Evolutionary conservation across 441 rosid species (phyloP), one percentile per base, ranked within the genome.

Genomic region (Pelargonium myrrhifolium): DNA sequence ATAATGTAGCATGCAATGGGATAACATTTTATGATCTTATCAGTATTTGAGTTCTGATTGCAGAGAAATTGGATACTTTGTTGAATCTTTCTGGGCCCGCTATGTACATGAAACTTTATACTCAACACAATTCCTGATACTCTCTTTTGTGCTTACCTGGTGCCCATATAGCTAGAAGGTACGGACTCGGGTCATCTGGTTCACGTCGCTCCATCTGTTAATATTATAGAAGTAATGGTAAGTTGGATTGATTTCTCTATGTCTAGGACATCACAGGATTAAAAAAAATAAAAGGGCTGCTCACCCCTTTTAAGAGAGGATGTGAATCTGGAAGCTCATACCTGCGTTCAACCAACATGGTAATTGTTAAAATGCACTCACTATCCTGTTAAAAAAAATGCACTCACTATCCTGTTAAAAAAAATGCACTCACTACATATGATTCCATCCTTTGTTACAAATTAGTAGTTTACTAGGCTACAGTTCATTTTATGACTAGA

Each of bases 101-200:
- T 60, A 26, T 6, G 40, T 14, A 60, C 64, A 60, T 28, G 35
- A 14, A 60, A 14, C 31, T 24, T 11, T 28, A 28, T 1, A 26
- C 10, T 24, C 49, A 15, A 62, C 43, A 43, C 28, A 71, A 64
- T 35, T 18, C 28, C 24, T 60, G 15, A 11, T 24, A n/a, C 20
- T 31, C 10, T 59, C 40, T 64, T 69, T 60, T 64, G 67, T 71
- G 26, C 81, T 82, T 71, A 92, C 99, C 99, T 70, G 99, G 98
- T 68, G 91, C 82, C 98, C 99, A 95, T 76, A 92, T 86, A 45
- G 96, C 98, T 65, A 95, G 87, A 71, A 92, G 98, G 75, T 90
- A 95, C 62, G 97, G 95, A 73, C 95, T 85, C 64, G 93, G 98
- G 65, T 95, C 99, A 85, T 89, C 98, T 47, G 76, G 82, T 74